Evolutionary conservation across 768 basidiomycete species (phyloP).

Genomic region (Rhizopogon sp.): DNA sequence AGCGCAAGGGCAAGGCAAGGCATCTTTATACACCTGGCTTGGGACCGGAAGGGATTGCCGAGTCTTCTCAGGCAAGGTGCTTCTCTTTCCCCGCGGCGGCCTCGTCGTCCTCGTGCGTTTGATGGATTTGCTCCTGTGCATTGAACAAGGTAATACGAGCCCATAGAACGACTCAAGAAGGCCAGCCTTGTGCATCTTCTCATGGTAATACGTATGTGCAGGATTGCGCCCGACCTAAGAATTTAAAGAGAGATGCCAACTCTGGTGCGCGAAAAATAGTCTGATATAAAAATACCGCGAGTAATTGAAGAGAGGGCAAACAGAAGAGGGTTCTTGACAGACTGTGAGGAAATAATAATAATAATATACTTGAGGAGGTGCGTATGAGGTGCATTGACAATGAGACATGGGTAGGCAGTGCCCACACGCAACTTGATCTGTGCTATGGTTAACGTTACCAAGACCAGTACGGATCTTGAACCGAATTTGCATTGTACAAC

Average conservation of each 20-base stretch:
- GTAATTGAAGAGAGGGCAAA: neutral
- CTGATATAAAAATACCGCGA: neutral
- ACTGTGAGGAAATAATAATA: neutral
- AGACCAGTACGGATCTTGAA: neutral
- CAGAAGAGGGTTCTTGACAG: neutral
- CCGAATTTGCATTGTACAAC: neutral
- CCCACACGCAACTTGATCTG: neutral
- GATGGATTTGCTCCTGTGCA: neutral
- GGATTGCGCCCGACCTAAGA: neutral
- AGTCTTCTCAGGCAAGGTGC: neutral
- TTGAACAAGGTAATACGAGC: neutral
- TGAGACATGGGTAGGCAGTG: neutral
- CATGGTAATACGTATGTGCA: neutral
- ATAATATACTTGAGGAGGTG: neutral
- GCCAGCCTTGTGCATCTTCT: neutral
- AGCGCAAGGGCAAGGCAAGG: neutral
- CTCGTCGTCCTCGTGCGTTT: neutral
- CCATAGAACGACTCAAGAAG: neutral
- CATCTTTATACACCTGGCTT: neutral
- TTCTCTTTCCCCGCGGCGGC: neutral
- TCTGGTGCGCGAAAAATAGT: neutral
- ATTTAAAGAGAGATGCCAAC: neutral
- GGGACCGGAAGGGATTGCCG: neutral
- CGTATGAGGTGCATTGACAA: neutral
- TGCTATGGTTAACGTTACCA: conserved; percentile 1